Base-by-base conservation (phyloP, 2,329 filamentous ascomycete genomes). In the Chrysoporthe cubensis region DNA sequence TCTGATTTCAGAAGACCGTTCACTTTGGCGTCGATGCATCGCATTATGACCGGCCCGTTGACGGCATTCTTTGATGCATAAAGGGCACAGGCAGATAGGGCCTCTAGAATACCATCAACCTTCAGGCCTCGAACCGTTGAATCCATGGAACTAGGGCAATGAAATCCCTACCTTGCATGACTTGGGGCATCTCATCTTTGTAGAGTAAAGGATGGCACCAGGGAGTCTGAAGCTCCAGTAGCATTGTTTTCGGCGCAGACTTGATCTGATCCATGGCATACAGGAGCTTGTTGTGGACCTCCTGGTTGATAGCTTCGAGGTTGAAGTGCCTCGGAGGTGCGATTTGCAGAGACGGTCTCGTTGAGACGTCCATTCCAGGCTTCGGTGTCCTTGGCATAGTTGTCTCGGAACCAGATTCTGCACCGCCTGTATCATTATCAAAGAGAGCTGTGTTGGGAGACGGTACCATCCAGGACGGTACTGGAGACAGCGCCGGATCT, bases 151-250 rank as follows among this genome's bases (percentile, higher is more conserved):
- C 26, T 42, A 44, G 57, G 32, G 42, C 21, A 44, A 13, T 50
- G 16, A 54, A 5, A 13, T 21, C 68, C 63, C 21, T 71, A 82
- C 83, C 84, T 78, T 87, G 82, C 72, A 88, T 81, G 0, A 74
- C 78, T 42, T 75, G 76, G 0, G 86, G 86, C 84, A 88, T 86
- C 9, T 73, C 66, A 2, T 83, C 78, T n/a, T 77, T 76, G 68
- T 86, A 88, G 0, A 88, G 76, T n/a, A 77, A 73, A 0, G 78
- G 77, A 70, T 88, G 86, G 42, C 78, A 81, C 86, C 86, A 88
- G 0, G 84, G 83, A 0, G 84, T 85, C 62, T 81, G 76, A 18
- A 79, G 84, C 58, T 83, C 78, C 9, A 79, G 68, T 0, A 87
- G 80, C 81, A 88, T 85, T 58, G 70, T 79, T n/a, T 68, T 69